These are phyloP conservation scores for Metschnikowia kunwiensis DNA, from an alignment of 805 yeast species.

Conservation along the genomic window DNA sequence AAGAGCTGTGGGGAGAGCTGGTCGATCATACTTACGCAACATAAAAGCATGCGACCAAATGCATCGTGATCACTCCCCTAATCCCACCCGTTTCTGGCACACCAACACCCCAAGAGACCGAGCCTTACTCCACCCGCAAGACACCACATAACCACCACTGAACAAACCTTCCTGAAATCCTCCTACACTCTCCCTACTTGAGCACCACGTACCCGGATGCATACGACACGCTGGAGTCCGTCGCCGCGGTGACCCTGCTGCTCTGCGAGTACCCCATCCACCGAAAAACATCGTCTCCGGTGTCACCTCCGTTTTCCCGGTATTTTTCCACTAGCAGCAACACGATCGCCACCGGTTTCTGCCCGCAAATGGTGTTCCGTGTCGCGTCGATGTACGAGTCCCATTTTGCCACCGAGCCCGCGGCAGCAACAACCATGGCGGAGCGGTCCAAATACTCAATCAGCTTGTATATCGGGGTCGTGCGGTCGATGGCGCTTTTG, in stretches of 20 bases:
- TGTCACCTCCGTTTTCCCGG: conserved; percentile 15
- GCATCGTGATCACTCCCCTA: too few relatives aligned
- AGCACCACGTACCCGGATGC: conserved; percentile 64
- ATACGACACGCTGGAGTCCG: conserved; percentile 87
- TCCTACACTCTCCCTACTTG: neutral
- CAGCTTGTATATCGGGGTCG: conserved; percentile 59
- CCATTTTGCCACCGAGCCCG: conserved; percentile 61
- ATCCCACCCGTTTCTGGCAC: too few relatives aligned
- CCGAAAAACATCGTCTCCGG: conserved; percentile 36
- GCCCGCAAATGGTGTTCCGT: conserved; percentile 92
- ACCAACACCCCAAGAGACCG: too few relatives aligned
- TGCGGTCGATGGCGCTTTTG: conserved; percentile 9
- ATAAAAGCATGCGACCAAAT: too few relatives aligned
- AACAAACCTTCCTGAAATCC: too few relatives aligned
- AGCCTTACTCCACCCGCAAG: neutral
- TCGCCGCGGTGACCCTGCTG: conserved; percentile 41
- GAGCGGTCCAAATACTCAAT: conserved; percentile 69
- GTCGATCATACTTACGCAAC: too few relatives aligned
- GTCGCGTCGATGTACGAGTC: conserved; percentile 62
- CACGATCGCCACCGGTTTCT: conserved; percentile 71
- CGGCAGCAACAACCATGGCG: conserved; percentile 63
- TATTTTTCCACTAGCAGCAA: conserved; percentile 49
- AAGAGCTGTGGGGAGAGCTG: too few relatives aligned
- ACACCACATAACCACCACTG: too few relatives aligned
- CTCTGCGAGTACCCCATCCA: conserved; percentile 88